Evolutionary conservation across 2,329 filamentous ascomycete genomes (phyloP), one percentile per base, ranked within the genome.

Genomic region (Didymellaceae sp.): DNA sequence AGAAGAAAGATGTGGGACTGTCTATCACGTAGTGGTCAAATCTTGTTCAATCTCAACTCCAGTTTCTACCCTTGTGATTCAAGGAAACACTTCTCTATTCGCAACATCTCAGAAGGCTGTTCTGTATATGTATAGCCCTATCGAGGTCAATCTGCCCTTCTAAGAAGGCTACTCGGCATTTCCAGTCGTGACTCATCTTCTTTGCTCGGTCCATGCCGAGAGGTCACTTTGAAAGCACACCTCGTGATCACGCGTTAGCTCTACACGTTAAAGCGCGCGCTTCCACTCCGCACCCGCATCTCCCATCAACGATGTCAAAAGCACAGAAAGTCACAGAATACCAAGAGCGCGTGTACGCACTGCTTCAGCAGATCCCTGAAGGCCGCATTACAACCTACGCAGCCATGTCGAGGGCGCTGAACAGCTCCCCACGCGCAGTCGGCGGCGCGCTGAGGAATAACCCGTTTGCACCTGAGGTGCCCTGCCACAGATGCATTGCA

Each of bases 381-480:
- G 91, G 91, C 24, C 79, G 79, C 45, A 87, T 91, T 65, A 90
- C 88, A 0, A 93, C 90, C 0, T 95, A 96, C 74, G 87, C 83
- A 3, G 79, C 87, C 1, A 77, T 96, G 44, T 85, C 91, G 0
- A 79, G 79, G 7, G 82, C 87, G 50, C 80, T 93, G 13, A 72
- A 77, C 9, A 90, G 88, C 17, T 90, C 87, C 3, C 87, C 90
- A 1, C 80, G 90, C 32, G 90, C 90, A 0, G 84, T 94, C 5
- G 90, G 90, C 13, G 90, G 89, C 52, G 89, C 89, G 1, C 78
- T 95, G 66, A 82, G 88, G 14, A 78, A 75, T 26, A 96, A 96
- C 68, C 90, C 90, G 0, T 95, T 93, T 63, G 90, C 91, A 11
- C 90, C 91, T 0, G 81, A 84, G 25, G 87, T 93, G 4, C 91